A percentile compares a stretch with the other conserved stretches of the same genome.
Evolutionary conservation across 129 eudicot genomes (phyloP).

Genomic region (Flaveria robusta): DNA sequence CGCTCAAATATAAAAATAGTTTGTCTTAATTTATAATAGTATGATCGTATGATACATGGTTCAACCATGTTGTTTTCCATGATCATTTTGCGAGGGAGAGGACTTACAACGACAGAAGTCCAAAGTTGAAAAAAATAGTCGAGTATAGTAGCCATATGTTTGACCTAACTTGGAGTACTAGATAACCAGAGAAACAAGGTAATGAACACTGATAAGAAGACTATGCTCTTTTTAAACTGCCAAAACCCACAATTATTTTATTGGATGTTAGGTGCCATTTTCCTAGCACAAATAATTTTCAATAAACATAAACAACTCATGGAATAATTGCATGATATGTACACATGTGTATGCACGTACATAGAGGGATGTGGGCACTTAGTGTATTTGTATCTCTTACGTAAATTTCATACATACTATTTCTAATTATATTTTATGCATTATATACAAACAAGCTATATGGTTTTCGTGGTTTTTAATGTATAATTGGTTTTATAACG

Average conservation of each 20-base stretch:
- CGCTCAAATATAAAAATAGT: no score
- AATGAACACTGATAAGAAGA: constrained; percentile 15
- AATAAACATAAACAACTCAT: constrained; percentile 18
- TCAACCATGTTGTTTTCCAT: no score
- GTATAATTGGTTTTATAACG: no score
- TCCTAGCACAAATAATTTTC: constrained; percentile 21
- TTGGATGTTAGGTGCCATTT: constrained; percentile 32
- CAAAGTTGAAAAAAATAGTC: constrained; percentile 17
- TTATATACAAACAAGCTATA: no score
- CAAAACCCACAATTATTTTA: constrained; percentile 4
- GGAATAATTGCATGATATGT: neutral
- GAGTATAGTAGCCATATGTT: constrained; percentile 34
- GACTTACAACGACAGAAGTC: constrained; percentile 33
- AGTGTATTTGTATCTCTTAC: no score
- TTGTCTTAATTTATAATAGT: no score
- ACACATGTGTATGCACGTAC: neutral
- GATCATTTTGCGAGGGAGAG: neutral
- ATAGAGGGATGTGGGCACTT: no score
- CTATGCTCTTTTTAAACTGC: constrained; percentile 30
- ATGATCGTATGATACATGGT: no score
- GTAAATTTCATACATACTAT: no score
- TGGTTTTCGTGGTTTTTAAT: no score
- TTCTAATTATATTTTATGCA: no score
- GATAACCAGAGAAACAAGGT: constrained; percentile 13
- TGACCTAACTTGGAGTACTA: neutral